Base-by-base conservation (phyloP, 352 stramenopile genomes). In the Pythium rishiriense region DNA sequence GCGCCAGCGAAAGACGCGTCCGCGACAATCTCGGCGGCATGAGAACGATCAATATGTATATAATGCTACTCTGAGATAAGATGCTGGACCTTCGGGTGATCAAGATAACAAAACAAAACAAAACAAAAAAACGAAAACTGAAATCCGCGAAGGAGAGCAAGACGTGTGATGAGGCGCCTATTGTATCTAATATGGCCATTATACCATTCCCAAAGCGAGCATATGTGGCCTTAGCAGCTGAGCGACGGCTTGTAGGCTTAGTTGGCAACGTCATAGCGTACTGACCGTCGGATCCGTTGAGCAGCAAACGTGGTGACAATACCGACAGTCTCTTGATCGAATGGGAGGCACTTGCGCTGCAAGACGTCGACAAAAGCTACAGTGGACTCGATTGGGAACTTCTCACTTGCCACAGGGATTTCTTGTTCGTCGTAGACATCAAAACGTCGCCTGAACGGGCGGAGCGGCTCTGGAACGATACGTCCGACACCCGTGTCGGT, bases 241-340 rank as follows among this genome's bases (percentile, higher is more conserved):
- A n/a, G n/a, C n/a, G n/a, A n/a, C n/a, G n/a, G n/a, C n/a, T 28
- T 3, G n/a, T 48, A 29, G 7, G 35, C 7, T 50, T n/a, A 25
- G 49, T 46, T 57, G 22, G 62, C 35, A 6, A 67, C 37, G 11
- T 67, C 60, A 33, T 58, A 67, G n/a, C 60, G 42, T 17, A 67
- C 60, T 0, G 60, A 67, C 7, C 60, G 60, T 11, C 50, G 51
- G 6, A 62, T 49, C 1, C 60, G 50, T 22, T 57, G 60, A 4
- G 50, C 45, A 11, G 53, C 61, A 47, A 62, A 68, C 1, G 5
- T 21, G 0, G 45, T 42, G 35, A 68, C 21, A 19, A 59, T 17
- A 1, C 31, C 19, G 11, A 68, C 22, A 6, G 52, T 47, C 22
- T 68, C 52, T 52, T 58, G 43, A 7, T 56, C 29, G 33, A 28